These are phyloP conservation scores for Monilinia laxa DNA, from an alignment of 2,329 filamentous ascomycete genomes.

Conservation along the genomic window DNA sequence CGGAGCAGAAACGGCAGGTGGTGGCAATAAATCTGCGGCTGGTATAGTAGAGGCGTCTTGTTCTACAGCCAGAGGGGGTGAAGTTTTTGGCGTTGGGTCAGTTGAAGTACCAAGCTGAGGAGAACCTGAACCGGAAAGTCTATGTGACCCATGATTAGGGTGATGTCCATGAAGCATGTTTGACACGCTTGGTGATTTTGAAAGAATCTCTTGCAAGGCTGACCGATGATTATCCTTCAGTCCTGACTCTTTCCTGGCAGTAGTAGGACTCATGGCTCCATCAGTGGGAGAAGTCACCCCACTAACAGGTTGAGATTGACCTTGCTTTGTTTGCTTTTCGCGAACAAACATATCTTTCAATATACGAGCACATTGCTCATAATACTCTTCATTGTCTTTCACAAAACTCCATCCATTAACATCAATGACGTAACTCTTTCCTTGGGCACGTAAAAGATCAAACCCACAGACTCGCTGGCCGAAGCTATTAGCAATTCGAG, in stretches of 20 bases:
- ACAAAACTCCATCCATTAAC: slow-evolving; percentile 99
- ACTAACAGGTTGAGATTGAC: slow-evolving; percentile 41
- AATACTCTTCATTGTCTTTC: slow-evolving; percentile 98
- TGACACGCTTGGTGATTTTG: slow-evolving; percentile 62
- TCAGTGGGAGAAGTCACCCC: slow-evolving; percentile 29
- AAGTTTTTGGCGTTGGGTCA: slow-evolving; percentile 34
- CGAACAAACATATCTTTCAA: slow-evolving; percentile 83
- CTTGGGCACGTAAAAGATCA: slow-evolving; percentile 82
- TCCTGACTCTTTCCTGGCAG: slow-evolving; percentile 30
- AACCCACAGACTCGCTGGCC: slow-evolving; percentile 96
- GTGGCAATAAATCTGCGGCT: slow-evolving; percentile 34
- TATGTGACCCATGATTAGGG: slow-evolving; percentile 40
- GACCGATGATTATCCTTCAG: slow-evolving; percentile 48
- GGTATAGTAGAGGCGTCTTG: slow-evolving; percentile 33
- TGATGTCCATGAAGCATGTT: slow-evolving; percentile 50
- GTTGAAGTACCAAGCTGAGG: slow-evolving; percentile 43
- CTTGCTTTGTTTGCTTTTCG: slow-evolving; percentile 64
- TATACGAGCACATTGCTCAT: slow-evolving; percentile 85
- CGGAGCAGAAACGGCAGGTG: slow-evolving; percentile 30
- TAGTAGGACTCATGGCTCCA: slow-evolving; percentile 25
- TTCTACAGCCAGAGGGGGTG: slow-evolving; percentile 34
- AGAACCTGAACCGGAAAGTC: slow-evolving; percentile 45
- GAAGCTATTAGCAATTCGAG: slow-evolving; percentile 86
- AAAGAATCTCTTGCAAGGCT: slow-evolving; percentile 56
- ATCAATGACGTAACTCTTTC: slow-evolving; percentile 95